Evolutionary conservation across 257 asterid genomes (phyloP), one percentile per base, ranked within the genome.

Genomic region (Rubia yunnanensis): DNA sequence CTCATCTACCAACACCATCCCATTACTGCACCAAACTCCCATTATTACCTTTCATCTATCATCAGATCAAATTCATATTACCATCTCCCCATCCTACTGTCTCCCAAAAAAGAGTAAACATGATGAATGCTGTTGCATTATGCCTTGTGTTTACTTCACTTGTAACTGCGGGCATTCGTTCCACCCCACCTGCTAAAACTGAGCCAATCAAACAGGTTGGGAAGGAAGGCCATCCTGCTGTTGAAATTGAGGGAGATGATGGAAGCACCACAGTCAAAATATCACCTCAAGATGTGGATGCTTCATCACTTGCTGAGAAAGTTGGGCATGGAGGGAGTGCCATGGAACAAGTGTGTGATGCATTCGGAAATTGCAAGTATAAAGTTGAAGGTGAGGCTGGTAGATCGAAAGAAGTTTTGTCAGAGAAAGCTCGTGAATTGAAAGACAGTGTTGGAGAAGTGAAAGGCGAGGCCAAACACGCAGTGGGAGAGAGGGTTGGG

Each of bases 301-400:
- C 60, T 55, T 8, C 34, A 9, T 55, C 22, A 27, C 3, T 68
- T 41, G 64, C 65, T 22, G 34, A 68, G 34, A 63, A 49, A 23
- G 31, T n/a, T 60, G 31, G 59, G 44, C 62, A 73, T n/a, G n/a
- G n/a, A n/a, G n/a, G n/a, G 1, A 77, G 59, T n/a, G 50, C 79
- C 7, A 60, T 50, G 57, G 81, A 78, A 26, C 70, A 75, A 26
- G 74, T 78, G 4, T 78, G 83, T 41, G 83, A 78, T 60, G 81
- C 83, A 15, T 75, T 52, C 39, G 86, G 81, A 0, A 78, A 73
- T 60, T 81, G 83, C 10, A 78, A 60, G 71, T 79, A 73, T 28
- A 81, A 38, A 32, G 48, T 81, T 18, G 79, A 60, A 4, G 68
- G 70, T 20, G 76, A 74, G 10, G 20, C 78, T 3, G 81, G 73